phyloP scores from a whole-genome alignment of 768 basidiomycete species.

The Rhizopogon vinicolor region DNA sequence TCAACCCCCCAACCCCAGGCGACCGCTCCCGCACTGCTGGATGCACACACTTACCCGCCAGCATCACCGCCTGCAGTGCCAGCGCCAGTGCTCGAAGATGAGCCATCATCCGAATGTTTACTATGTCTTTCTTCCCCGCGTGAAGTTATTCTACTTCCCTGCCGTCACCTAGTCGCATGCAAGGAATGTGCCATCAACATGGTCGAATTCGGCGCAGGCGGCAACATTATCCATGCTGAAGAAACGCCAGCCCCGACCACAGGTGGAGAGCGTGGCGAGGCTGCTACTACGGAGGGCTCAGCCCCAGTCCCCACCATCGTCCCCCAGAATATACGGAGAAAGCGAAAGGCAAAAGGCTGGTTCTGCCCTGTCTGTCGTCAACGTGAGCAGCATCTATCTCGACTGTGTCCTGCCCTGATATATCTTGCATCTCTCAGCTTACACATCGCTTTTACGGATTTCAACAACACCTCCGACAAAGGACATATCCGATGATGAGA shows the following conservation, averaged over 20 bases:
- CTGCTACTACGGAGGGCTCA: conserved; percentile 9
- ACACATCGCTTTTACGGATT: conserved; percentile 82
- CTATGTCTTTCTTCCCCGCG: conserved; percentile 84
- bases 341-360: conserved; percentile 95
- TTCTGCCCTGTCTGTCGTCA: conserved; percentile 95
- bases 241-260: conserved; percentile 28
- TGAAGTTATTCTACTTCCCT: conserved; percentile 91
- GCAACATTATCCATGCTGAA: conserved; percentile 64
- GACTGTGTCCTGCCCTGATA: background rate
- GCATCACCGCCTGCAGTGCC: conserved; percentile 20
- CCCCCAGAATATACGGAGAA: conserved; percentile 54
- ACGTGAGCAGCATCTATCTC: conserved; percentile 52
- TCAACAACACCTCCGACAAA: conserved; percentile 60
- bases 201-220: conserved; percentile 96
- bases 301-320: conserved; percentile 14
- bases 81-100: conserved; percentile 45
- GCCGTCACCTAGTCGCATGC: conserved; percentile 92
- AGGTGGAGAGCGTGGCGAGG: conserved; percentile 16
- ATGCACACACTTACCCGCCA: conserved; percentile 46
- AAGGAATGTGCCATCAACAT: conserved; percentile 94
- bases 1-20: conserved; percentile 28
- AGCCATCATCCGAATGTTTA: conserved; percentile 84
- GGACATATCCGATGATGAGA: conserved; percentile 29
- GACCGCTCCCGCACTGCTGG: conserved; percentile 30
- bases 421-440: conserved; percentile 43